Base-by-base conservation (phyloP, 805 yeast genomes). In the Yamadazyma nakazawae region DNA sequence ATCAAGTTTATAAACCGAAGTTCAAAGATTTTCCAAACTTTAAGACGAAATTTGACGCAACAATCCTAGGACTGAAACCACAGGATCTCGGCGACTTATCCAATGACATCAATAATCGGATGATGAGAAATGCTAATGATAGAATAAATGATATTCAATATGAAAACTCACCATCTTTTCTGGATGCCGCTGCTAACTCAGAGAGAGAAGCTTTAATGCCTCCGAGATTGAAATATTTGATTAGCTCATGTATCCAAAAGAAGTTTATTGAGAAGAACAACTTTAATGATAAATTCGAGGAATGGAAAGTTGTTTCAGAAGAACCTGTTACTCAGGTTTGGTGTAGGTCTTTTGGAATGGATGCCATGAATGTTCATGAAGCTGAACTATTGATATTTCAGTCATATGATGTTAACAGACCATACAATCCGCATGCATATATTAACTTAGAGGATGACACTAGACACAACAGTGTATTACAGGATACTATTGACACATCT, bases 241-340 rank as follows among this genome's bases (percentile, higher is more conserved):
- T 84, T 37, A 73, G 83, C 51, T 75, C 87, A 9, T 80, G 84
- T 55, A 64, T 82, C 30, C 79, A 76, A 50, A 82, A 82, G 58
- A 68, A 72, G 42, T 74, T 66, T 46, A 53, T 76, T 36, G 77
- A 75, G 37, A 34, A 51, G 56, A 16, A 26, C 21, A 21, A 43
- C 17, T 37, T 34, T 35, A 19, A 5, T n/a, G 21, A 32, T 35
- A 4, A 8, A 5, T 11, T 37, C 3, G 37, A 42, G 16, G 50
- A 52, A 18, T 85, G 90, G 90, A 66, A 68, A 19, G 61, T 84
- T 19, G 71, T 84, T 5, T 76, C 88, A 5, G 92, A 85, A 58
- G 88, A 83, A 54, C 57, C 72, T 2, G 68, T 73, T 3, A 74
- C 81, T 13, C 64, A 67, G 46, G 70, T 75, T 37, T 75, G 87